A percentile compares a stretch with the other conserved stretches of the same genome.
phyloP scores from a whole-genome alignment of 2,329 filamentous ascomycete genomes.

The Arthrobotrys entomopaga region DNA sequence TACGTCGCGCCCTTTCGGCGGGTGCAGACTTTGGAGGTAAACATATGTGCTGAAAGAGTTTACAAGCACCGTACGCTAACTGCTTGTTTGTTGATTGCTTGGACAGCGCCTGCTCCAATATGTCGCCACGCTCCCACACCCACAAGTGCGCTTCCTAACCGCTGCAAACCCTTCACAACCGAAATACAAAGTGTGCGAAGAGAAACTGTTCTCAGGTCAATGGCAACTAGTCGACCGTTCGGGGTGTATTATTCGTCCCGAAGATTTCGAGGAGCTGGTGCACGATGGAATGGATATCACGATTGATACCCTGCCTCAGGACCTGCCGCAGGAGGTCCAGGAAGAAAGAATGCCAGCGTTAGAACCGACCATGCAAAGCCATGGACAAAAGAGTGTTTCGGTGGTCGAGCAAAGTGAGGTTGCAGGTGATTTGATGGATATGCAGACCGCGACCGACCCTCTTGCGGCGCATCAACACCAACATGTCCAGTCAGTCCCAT shows the following conservation, averaged over 20 bases:
- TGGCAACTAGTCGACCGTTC: slow-evolving; percentile 46
- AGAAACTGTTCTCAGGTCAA: slow-evolving; percentile 30
- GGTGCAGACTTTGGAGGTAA: slow-evolving; percentile 43
- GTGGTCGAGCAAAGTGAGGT: slow-evolving; percentile 19
- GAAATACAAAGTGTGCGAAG: slow-evolving; percentile 35
- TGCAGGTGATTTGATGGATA: slow-evolving; percentile 44
- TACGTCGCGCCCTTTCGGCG: slow-evolving; percentile 47
- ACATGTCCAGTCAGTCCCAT: not conserved
- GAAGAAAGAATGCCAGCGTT: slow-evolving; percentile 15
- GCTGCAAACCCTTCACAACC: slow-evolving; percentile 29
- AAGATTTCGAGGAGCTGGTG: slow-evolving; percentile 45
- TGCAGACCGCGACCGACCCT: slow-evolving; percentile 26
- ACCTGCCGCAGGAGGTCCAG: slow-evolving; percentile 2
- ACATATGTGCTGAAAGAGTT: not conserved
- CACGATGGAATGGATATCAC: slow-evolving; percentile 52
- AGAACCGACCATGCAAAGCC: slow-evolving; percentile 11
- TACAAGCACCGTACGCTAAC: too few species aligned
- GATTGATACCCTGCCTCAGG: slow-evolving; percentile 30
- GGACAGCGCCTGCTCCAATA: slow-evolving; percentile 40
- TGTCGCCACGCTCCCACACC: slow-evolving; percentile 40
- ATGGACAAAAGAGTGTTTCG: not conserved
- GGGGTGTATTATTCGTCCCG: slow-evolving; percentile 45
- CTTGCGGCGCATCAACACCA: not conserved
- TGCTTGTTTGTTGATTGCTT: too few species aligned
- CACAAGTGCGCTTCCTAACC: slow-evolving; percentile 35